A percentile compares a stretch with the other conserved stretches of the same genome.
Evolutionary conservation across 1,139 yeast species (phyloP).

Genomic region (Yamadazyma triangularis): DNA sequence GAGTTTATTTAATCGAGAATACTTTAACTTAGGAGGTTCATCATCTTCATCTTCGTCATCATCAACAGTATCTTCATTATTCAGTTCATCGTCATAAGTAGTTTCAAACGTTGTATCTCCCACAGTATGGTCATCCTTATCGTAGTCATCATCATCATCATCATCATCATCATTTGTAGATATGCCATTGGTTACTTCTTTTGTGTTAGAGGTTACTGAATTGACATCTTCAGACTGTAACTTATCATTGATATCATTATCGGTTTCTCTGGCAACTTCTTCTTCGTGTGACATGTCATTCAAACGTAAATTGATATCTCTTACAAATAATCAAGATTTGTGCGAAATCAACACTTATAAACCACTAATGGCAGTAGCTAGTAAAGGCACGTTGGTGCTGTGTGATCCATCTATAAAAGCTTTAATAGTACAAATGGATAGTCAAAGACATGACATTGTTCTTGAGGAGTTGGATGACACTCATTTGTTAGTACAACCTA

Average conservation of each 20-base stretch:
- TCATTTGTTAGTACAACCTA: slow-evolving; percentile 75
- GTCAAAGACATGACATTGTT: slow-evolving; percentile 67
- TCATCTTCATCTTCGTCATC: slow-evolving; percentile 36
- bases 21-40: slow-evolving; percentile 73
- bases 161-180: slow-evolving; percentile 2
- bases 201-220: too few species aligned
- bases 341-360: background rate
- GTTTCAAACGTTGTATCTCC: slow-evolving; percentile 16
- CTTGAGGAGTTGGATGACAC: slow-evolving; percentile 87
- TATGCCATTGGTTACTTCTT: too few species aligned
- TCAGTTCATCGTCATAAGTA: slow-evolving; percentile 11
- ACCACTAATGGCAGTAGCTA: slow-evolving; percentile 39
- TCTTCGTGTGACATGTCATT: background rate
- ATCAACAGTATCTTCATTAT: slow-evolving; percentile 3
- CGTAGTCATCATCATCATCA: slow-evolving; percentile 4
- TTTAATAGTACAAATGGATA: slow-evolving; percentile 73
- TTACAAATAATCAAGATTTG: background rate
- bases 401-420: slow-evolving; percentile 94
- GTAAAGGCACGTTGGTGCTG: slow-evolving; percentile 42
- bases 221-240: too few species aligned
- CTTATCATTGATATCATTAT: too few species aligned
- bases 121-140: slow-evolving; percentile 9
- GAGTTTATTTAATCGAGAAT: slow-evolving; percentile 59
- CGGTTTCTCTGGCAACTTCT: too few species aligned
- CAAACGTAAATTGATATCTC: too few species aligned